These are phyloP conservation scores for Scleromitrula shiraiana DNA, from an alignment of 2,329 filamentous ascomycete genomes.

Conservation along the genomic window DNA sequence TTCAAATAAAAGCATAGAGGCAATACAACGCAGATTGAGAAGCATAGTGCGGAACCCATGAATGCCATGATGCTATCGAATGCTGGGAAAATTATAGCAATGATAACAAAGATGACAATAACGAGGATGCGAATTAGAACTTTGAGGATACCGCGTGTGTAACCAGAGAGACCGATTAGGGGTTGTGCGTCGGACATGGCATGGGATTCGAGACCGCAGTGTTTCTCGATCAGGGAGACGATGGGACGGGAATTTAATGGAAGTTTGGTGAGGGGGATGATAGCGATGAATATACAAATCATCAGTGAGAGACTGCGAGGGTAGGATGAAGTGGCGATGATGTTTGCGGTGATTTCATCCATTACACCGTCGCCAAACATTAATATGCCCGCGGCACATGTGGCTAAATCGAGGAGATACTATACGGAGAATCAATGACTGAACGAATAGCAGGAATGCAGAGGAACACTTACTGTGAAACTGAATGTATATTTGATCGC, in stretches of 20 bases:
- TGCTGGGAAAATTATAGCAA: slow-evolving; percentile 61
- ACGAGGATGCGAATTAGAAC: slow-evolving; percentile 56
- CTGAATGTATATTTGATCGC: slow-evolving; percentile 74
- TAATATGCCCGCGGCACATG: slow-evolving; percentile 75
- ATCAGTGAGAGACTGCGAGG: slow-evolving; percentile 65
- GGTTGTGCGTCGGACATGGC: slow-evolving; percentile 38
- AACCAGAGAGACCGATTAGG: slow-evolving; percentile 46
- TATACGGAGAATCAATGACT: slow-evolving; percentile 26
- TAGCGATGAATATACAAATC: slow-evolving; percentile 78
- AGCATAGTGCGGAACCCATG: slow-evolving; percentile 83
- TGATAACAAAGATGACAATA: slow-evolving; percentile 63
- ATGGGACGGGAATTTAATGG: slow-evolving; percentile 85
- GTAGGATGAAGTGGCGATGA: slow-evolving; percentile 68
- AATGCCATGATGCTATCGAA: slow-evolving; percentile 68
- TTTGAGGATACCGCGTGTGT: slow-evolving; percentile 51
- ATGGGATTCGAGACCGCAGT: slow-evolving; percentile 54
- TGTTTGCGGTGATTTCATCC: slow-evolving; percentile 87
- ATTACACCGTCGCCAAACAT: slow-evolving; percentile 80
- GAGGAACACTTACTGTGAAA: slow-evolving; percentile 57
- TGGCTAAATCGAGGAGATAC: slow-evolving; percentile 72
- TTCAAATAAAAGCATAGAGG: slow-evolving; percentile 86
- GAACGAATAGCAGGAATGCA: not conserved
- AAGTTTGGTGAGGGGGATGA: slow-evolving; percentile 94
- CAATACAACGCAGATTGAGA: slow-evolving; percentile 88
- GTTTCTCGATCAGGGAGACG: slow-evolving; percentile 72